Percentiles rank a stretch among this genome's conserved stretches.
Conservation (phyloP, 805 yeast genomes). For the Spathaspora hagerdaliae region DNA sequence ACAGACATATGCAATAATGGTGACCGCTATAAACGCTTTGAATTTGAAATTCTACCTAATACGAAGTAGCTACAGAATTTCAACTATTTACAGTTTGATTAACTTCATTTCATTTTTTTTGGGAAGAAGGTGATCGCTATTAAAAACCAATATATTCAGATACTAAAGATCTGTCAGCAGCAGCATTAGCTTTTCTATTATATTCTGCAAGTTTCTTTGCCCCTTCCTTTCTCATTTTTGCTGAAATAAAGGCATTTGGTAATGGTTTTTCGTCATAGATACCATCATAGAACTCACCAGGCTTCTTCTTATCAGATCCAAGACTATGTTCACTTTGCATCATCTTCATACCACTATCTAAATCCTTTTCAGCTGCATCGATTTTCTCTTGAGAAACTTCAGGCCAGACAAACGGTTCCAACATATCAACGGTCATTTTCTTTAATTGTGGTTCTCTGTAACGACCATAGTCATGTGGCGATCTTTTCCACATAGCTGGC, state of each 20-base stretch:
- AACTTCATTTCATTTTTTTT: neutral
- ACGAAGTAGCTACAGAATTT: too few species aligned
- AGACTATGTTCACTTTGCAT: slow-evolving; percentile 45
- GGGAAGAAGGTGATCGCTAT: neutral
- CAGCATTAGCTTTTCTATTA: slow-evolving; percentile 18
- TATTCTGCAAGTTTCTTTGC: slow-evolving; percentile 14
- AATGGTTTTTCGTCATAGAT: slow-evolving; percentile 43
- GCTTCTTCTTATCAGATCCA: slow-evolving; percentile 69
- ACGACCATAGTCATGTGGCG: slow-evolving; percentile 56
- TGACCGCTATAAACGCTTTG: too few species aligned
- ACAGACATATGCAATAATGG: too few species aligned
- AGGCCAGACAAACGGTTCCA: slow-evolving; percentile 96
- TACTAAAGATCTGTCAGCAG: slow-evolving; percentile 27
- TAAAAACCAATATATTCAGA: slow-evolving; percentile 26
- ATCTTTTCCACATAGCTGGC: slow-evolving; percentile 64
- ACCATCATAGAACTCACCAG: slow-evolving; percentile 74
- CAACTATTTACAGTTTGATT: neutral
- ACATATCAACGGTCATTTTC: slow-evolving; percentile 96
- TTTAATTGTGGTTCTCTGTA: slow-evolving; percentile 77
- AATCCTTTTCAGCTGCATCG: slow-evolving; percentile 32
- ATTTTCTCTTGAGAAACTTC: slow-evolving; percentile 39
- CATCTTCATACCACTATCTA: slow-evolving; percentile 43
- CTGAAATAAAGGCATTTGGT: slow-evolving; percentile 37
- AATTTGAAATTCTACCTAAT: too few species aligned
- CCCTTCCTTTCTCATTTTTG: slow-evolving; percentile 21